Percentiles rank a stretch among this genome's conserved stretches.
These are phyloP conservation scores for Pelargonium nanum DNA, from an alignment of 345 rosid genomes.

Conservation along the genomic window DNA sequence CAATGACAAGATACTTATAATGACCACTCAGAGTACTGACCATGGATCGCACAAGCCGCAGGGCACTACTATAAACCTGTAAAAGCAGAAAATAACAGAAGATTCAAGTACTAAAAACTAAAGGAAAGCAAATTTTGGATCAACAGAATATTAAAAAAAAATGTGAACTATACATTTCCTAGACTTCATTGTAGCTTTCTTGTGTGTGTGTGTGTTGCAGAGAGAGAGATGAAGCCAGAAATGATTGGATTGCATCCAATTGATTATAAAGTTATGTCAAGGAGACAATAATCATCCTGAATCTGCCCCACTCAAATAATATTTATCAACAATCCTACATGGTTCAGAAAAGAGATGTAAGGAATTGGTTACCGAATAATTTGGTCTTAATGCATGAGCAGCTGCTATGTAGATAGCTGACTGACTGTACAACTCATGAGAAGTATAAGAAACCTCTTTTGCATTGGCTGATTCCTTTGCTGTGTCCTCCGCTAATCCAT, in stretches of 20 bases:
- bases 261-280: neutral
- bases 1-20: too few relatives aligned
- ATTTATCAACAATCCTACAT: neutral
- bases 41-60: constrained; percentile 93
- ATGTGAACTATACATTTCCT: neutral
- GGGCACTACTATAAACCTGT: constrained; percentile 96
- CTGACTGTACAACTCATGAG: constrained; percentile 88
- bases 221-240: too few relatives aligned
- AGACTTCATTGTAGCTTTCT: neutral
- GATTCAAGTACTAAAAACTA: neutral
- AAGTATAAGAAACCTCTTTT: constrained; percentile 46
- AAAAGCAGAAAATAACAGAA: constrained; percentile 5
- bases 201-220: neutral
- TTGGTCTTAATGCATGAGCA: constrained; percentile 97
- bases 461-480: constrained; percentile 52
- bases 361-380: constrained; percentile 55
- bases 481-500: constrained; percentile 97
- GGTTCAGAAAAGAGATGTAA: neutral
- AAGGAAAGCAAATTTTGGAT: too few relatives aligned
- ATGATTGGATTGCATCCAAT: neutral
- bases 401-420: constrained; percentile 96
- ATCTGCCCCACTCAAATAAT: neutral
- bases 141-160: too few relatives aligned
- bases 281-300: neutral
- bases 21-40: constrained; percentile 27